A percentile compares a stretch with the other conserved stretches of the same genome.
Conservation (phyloP, 2,329 filamentous ascomycete species). For the Pestalotiopsis sp. region DNA sequence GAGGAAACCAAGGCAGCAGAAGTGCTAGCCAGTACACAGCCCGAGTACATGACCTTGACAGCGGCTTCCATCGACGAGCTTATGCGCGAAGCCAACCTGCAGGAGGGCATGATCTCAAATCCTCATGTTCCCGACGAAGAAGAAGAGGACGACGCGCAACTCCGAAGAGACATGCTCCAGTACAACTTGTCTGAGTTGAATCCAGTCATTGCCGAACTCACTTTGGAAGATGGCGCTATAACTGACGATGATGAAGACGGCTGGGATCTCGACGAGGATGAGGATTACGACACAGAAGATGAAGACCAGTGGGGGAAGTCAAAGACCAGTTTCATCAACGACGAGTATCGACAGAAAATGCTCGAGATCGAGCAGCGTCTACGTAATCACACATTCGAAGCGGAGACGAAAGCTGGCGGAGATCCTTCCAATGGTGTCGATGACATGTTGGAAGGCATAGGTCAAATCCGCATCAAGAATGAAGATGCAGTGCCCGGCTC, state of each 20-base stretch:
- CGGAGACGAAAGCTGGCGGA: slow-evolving; percentile 60
- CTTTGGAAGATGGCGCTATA: slow-evolving; percentile 72
- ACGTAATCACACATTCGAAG: slow-evolving; percentile 38
- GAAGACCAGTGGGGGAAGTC: slow-evolving; percentile 78
- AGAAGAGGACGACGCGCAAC: slow-evolving; percentile 74
- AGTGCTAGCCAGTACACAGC: slow-evolving; percentile 22
- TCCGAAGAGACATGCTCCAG: slow-evolving; percentile 86
- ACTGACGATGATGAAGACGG: slow-evolving; percentile 56
- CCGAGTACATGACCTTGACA: slow-evolving; percentile 36
- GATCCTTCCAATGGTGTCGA: slow-evolving; percentile 38
- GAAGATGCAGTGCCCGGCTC: slow-evolving; percentile 22
- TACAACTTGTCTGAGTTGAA: slow-evolving; percentile 90
- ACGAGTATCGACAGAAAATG: slow-evolving; percentile 83
- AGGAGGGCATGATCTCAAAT: slow-evolving; percentile 50
- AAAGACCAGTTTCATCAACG: slow-evolving; percentile 66
- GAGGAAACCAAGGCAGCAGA: slow-evolving; percentile 57
- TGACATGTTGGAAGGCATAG: slow-evolving; percentile 39
- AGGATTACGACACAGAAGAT: slow-evolving; percentile 53
- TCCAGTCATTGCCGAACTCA: slow-evolving; percentile 87
- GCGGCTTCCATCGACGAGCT: slow-evolving; percentile 56
- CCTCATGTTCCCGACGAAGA: slow-evolving; percentile 75
- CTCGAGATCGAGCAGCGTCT: slow-evolving; percentile 79
- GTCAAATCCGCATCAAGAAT: slow-evolving; percentile 38
- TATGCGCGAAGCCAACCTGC: slow-evolving; percentile 57
- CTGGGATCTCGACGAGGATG: slow-evolving; percentile 54